A percentile compares a stretch with the other conserved stretches of the same genome.
These are phyloP conservation scores for Heritiera fomes DNA, from an alignment of 345 rosid genomes.

Conservation along the genomic window DNA sequence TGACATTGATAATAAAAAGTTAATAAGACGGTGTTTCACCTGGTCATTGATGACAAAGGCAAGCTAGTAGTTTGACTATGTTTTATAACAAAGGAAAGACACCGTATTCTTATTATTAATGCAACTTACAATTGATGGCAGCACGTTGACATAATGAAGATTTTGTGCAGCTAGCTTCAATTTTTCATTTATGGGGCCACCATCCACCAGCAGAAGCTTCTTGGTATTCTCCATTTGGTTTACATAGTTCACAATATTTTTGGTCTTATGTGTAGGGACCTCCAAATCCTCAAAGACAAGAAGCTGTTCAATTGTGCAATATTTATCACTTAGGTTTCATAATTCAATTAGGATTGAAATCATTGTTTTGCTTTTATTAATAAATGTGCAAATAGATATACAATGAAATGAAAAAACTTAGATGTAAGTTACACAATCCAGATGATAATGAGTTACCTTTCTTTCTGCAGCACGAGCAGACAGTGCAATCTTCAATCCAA, in stretches of 20 bases:
- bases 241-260: constrained; percentile 66
- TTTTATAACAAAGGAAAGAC: background rate
- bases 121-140: constrained; percentile 87
- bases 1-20: background rate
- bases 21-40: background rate
- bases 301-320: constrained; percentile 52
- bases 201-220: constrained; percentile 83
- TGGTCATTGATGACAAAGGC: background rate
- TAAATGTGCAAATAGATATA: background rate
- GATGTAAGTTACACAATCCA: background rate
- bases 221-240: constrained; percentile 75
- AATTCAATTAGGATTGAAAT: background rate
- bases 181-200: constrained; percentile 73
- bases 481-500: constrained; percentile 89
- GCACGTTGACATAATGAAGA: constrained; percentile 73
- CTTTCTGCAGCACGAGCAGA: constrained; percentile 96
- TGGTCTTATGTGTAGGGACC: constrained; percentile 83
- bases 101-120: background rate
- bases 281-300: constrained; percentile 79
- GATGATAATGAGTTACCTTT: constrained; percentile 53
- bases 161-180: constrained; percentile 91
- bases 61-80: background rate
- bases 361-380: background rate
- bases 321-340: constrained; percentile 20
- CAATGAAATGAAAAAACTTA: background rate